Evolutionary conservation across 2,329 filamentous ascomycete species (phyloP), one percentile per base, ranked within the genome.

Genomic region (Cryoendolithus antarcticus): DNA sequence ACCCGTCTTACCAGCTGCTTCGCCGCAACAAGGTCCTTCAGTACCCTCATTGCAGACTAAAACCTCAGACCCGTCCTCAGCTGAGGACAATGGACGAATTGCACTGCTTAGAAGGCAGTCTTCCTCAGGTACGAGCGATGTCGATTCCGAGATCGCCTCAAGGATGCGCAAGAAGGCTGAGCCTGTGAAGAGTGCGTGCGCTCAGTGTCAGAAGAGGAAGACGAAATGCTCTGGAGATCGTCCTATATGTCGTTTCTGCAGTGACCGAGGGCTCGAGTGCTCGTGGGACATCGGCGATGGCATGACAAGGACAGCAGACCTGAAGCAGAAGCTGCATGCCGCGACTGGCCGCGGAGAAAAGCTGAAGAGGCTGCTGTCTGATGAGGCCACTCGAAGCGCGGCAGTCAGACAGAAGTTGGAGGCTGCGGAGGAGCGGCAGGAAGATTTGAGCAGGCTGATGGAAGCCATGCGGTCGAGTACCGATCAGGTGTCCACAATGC

Each of bases 401-500:
- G 37, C 34, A 6, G 24, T 39, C 9, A 39, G 34, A n/a, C 31
- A 32, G 6, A 21, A 13, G 9, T n/a, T 39, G 3, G 10, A 42
- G 27, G 36, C 49, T 38, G 32, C 48, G 21, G 41, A 44, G 6
- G 39, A 42, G 11, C 30, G 34, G 11, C 37, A 34, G 9, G 34
- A 36, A 2, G 33, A 40, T 13, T 33, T 40, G n/a, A 27, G 32
- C 15, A 35, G 30, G 5, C 38, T 40, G 12, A 30, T 40, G 9
- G 30, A 19, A 9, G 38, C 38, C 2, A 40, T 40, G 38, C 38
- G 38, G 11, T 12, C 19, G 5, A 31, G 38, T 9, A 36, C 30
- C 4, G 38, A 40, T 19, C 29, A 40, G n/a, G 30, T 35, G 6
- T 40, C 38, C 6, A 36, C 38, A 4, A 40, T 40, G 38, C 30